These are phyloP conservation scores for Hammondia hammondi DNA, from an alignment of 169 alveolate species.

Conservation along the genomic window DNA sequence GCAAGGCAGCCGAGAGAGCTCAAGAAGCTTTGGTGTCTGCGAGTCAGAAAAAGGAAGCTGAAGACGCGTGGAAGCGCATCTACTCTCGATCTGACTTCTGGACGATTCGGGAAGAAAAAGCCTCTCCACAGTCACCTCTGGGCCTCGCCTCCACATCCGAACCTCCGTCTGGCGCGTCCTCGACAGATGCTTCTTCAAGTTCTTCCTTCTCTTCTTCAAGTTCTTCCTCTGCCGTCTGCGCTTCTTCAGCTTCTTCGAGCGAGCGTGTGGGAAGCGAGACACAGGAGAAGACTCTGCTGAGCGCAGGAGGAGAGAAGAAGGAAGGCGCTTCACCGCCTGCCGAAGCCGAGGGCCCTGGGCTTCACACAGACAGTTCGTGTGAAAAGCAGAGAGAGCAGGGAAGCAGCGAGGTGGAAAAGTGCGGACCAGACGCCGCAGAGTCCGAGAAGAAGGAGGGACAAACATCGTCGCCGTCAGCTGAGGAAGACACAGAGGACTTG, in stretches of 20 bases:
- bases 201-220: too few species aligned
- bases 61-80: conserved; percentile 11
- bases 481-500: not conserved
- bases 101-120: not conserved
- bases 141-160: not conserved
- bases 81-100: conserved; percentile 5
- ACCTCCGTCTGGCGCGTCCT: not conserved
- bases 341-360: too few species aligned
- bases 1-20: conserved; percentile 45
- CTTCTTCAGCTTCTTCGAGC: not conserved
- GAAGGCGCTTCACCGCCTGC: not conserved
- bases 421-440: not conserved
- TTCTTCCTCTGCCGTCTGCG: not conserved
- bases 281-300: not conserved
- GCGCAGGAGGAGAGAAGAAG: not conserved
- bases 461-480: not conserved
- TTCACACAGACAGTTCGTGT: too few species aligned
- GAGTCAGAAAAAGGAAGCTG: not conserved
- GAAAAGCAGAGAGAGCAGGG: too few species aligned
- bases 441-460: not conserved
- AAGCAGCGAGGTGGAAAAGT: not conserved
- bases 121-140: not conserved
- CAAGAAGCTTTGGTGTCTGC: conserved; percentile 25
- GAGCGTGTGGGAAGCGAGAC: not conserved
- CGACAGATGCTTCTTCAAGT: not conserved